These are phyloP conservation scores for Skeletonema costatum DNA, from an alignment of 108 stramenopile species.

Conservation along the genomic window DNA sequence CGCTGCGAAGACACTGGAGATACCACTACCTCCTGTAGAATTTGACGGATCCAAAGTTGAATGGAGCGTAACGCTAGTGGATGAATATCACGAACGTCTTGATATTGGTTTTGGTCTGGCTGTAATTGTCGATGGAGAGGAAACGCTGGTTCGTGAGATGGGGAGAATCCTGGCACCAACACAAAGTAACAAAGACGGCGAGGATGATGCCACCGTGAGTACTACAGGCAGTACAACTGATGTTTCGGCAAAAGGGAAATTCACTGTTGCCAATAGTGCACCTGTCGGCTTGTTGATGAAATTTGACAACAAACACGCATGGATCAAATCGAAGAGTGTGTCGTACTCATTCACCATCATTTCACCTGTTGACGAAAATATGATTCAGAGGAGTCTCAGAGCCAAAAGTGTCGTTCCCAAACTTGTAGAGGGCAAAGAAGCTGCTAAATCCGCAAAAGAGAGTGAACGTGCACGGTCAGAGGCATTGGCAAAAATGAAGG, in stretches of 20 bases:
- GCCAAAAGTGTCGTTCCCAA: constrained; percentile 27
- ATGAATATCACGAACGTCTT: constrained; percentile 33
- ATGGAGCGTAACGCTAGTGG: constrained; percentile 35
- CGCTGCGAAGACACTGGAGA: constrained; percentile 30
- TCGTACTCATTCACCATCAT: constrained; percentile 34
- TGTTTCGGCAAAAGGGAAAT: constrained; percentile 38
- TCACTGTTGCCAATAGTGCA: constrained; percentile 38
- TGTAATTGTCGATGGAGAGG: constrained; percentile 39
- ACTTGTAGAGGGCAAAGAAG: constrained; percentile 25
- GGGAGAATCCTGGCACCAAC: constrained; percentile 27
- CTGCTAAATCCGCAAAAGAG: constrained; percentile 4
- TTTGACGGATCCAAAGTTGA: constrained; percentile 30
- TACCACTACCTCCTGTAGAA: constrained; percentile 40
- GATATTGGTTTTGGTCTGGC: constrained; percentile 39
- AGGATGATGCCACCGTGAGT: constrained; percentile 12
- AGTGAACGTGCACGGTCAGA: constrained; percentile 10
- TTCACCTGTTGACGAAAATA: constrained; percentile 31
- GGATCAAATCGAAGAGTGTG: constrained; percentile 37
- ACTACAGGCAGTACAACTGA: neutral
- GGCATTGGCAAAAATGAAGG: constrained; percentile 23
- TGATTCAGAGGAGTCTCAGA: constrained; percentile 31
- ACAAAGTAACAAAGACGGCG: neutral
- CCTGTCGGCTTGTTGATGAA: constrained; percentile 38
- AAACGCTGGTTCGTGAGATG: constrained; percentile 36
- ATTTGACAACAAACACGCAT: constrained; percentile 37